Evolutionary conservation across 352 stramenopile genomes (phyloP), one percentile per base, ranked within the genome.

Genomic region (Phytophthora chlamydospora): DNA sequence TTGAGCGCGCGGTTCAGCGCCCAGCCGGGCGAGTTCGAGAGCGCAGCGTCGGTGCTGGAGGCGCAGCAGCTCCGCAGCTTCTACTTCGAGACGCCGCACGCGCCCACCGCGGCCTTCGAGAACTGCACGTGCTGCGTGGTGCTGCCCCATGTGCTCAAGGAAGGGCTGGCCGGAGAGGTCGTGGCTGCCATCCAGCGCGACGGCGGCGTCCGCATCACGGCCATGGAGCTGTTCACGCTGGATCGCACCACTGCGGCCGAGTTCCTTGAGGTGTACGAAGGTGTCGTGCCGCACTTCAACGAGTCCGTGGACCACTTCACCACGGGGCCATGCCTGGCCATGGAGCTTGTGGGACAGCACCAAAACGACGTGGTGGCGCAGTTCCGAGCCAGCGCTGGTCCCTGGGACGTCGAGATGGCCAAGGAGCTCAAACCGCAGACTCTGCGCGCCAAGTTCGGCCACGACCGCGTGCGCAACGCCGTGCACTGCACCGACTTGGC

Each of bases 401-500:
- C 93, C 1, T 98, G 88, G 81, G 90, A 98, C 62, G 80, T 97
- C 6, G 83, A 97, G 44, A 97, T 98, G 76, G 94, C 95, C 16
- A 97, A 96, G 62, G 90, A 98, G 70, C 74, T 99, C 10, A 71
- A 90, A 35, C 88, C 92, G 1, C 75, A 90, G 14, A 96, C 91
- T 13, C 83, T 98, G 35, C 86, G 96, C 24, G 96, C 85, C 33
- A 84, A 78, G 40, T 98, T 91, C 75, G 96, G 94, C 14, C 68
- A 85, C 24, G 88, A 97, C 67, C 76, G 80, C 36, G 82, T 97
- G 45, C 76, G 80, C 36, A 98, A 97, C 62, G 93, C 85, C 10
- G 82, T 98, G 16, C 93, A 98, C 62, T 98, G 91, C 82, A 98
- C 95, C 0, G 95, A 98, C 61, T 66, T 98, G 9, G 56, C 75